Evolutionary conservation across 2,329 filamentous ascomycete species (phyloP), one percentile per base, ranked within the genome.

Genomic region (Nemania diffusa): DNA sequence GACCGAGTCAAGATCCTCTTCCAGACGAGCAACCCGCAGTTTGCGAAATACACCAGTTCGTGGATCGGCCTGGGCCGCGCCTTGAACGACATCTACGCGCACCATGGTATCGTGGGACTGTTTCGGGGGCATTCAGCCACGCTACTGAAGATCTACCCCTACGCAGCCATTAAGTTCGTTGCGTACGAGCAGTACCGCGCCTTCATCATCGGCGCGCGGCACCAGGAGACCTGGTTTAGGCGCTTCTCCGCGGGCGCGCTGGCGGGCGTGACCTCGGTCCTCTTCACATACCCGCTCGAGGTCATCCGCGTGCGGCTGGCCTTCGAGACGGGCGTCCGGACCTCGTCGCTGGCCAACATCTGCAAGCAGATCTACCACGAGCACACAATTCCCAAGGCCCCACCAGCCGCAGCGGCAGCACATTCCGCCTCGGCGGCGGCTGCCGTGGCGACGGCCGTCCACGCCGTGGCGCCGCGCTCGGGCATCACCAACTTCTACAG

Each of bases 1-100:
- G 96, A 99, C 81, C 91, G 96, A 72, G 96, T 99, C 76, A 99
- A 99, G 82, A 99, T 99, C 77, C 91, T 99, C 48, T 98, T 99
- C 82, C 96, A 99, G 79, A 92, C 96, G 59, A 93, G 92, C 76
- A 97, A 96, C 76, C 96, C 96, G 2, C 91, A 96, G 73, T 99
- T 97, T 78, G 88, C 91, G 61, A 97, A 97, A 81, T 99, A 98
- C 78, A 90, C 93, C 1, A 92, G 94, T 46, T 94, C 91, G 48
- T 97, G 94, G 92, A 87, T 88, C 63, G 96, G 96, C 56, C 89
- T 97, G 22, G 87, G 88, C n/a, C 86, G 86, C 20, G 94, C 96
- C 27, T 91, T 98, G 80, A 87, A 87, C 72, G 92, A 94, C 74
- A 98, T 99, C 70, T 92, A 96, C 74, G 82, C 79, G 26, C 84